Evolutionary conservation across 2,329 filamentous ascomycete species (phyloP), one percentile per base, ranked within the genome.

Genomic region (Magnaporthales sp.): DNA sequence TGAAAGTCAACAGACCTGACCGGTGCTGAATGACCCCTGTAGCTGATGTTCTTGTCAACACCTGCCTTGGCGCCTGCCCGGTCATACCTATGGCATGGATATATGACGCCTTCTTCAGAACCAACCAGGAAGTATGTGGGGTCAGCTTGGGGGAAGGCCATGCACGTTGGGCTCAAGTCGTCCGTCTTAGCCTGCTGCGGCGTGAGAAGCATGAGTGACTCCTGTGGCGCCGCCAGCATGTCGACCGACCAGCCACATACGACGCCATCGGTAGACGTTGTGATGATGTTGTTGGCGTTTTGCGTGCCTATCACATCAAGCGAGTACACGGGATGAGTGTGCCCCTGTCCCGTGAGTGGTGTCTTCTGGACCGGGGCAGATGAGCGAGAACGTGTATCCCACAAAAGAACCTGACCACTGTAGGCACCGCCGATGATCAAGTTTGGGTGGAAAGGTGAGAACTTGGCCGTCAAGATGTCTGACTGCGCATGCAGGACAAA

Each of bases 271-370:
- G 95, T 99, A 1, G 93, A 97, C 76, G 92, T 94, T 38, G 93
- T 97, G 72, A 99, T 91, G 75, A 99, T 97, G 77, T 98, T 99
- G 80, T 97, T 97, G 68, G 95, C 95, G 76, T 99, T 99, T 75
- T 98, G 95, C 0, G 96, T 99, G 70, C 95, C 95, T 64, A 99
- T 92, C 66, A 99, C 96, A 69, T 95, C 91, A 67, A 99, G 88
- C 54, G 91, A 93, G 80, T 99, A 99, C 70, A 99, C 91, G 0
- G 95, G 95, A 74, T 99, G 95, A 8, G 95, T 96, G 77, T 99
- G 95, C 15, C 95, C 93, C 15, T 92, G 93, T 64, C 95, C 94
- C 6, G 94, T 98, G 54, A 99, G 83, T 0, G 95, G 95, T 1
- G 95, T 99, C 79, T 97, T 97, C 73, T 97, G 93, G 6, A 98